Base-by-base conservation (phyloP, 1,284 basidiomycete species). In the Fomitopsis pinicola region DNA sequence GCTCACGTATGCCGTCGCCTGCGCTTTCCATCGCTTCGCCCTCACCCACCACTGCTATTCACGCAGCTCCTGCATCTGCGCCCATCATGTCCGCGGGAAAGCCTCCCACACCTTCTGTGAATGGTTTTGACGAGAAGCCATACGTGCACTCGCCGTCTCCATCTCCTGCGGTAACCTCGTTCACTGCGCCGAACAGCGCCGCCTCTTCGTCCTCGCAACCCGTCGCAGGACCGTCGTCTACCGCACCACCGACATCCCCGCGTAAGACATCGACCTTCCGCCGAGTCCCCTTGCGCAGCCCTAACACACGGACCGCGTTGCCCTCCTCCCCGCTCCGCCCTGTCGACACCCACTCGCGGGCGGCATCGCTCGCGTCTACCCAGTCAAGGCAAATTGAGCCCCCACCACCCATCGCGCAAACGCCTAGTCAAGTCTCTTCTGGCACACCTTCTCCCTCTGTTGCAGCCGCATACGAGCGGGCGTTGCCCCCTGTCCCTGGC, bases 181-280 rank as follows among this genome's bases (percentile, higher is more conserved):
- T 63, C 12, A 60, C 64, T 9, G 63, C 63, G 35, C 61, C 54
- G 2, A 66, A 66, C 46, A 63, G 62, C 3, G 63, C 62, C 35
- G 61, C 59, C 12, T 40, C 62, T 28, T 57, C 62, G 5, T 62
- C 57, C n/a, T 44, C 64, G 26, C 59, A 64, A n/a, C 66, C 68
- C 2, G 57, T 65, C 6, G 64, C 70, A 9, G 68, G 69, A 1
- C 68, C 71, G 9, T 70, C 68, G 10, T 63, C 63, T 7, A 58
- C 67, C 5, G 64, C 62, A 40, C 64, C 72, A 10, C 33, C 62
- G 52, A n/a, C 72, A 15, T 65, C 73, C 28, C 57, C 76, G 15
- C 76, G 78, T 15, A 85, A 77, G 65, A 66, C 77, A 1, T 84
- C 87, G 2, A 88, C 85, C 0, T 87, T 89, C 69, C 78, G 88